Base-by-base conservation (phyloP, 805 yeast species). In the Wickerhamomyces bovis region DNA sequence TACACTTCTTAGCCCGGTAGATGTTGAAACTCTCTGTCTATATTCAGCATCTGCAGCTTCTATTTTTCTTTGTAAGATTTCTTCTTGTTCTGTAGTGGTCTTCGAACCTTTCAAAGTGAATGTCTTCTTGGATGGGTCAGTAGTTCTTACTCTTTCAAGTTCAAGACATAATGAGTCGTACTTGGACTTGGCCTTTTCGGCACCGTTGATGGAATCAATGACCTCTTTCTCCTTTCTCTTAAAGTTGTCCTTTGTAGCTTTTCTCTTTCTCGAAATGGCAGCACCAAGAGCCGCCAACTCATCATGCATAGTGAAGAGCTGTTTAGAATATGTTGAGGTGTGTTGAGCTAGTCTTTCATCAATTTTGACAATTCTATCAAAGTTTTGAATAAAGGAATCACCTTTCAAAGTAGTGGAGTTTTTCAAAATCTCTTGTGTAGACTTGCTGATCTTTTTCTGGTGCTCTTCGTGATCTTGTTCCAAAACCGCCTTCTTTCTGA, bases 21-120 rank as follows among this genome's bases (percentile, higher is more conserved):
- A 85, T 2, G 78, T 68, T 38, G 81, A 76, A 6, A 89, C 95
- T 58, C 78, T 85, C 57, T 77, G 80, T 62, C 83, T 81, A 68
- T 89, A 94, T 52, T 94, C 99, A 45, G 78, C 75, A 64, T 94
- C 97, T 0, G 97, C 95, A 45, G 72, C 67, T 53, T 84, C 87
- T 41, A 94, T 87, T 61, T 92, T 90, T 45, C 82, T 70, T 50
- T 77, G 80, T 18, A 92, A 70, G 43, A 90, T 96, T 61, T 92
- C 98, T 61, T 94, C 98, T 67, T 92, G 97, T 42, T 76, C 78
- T 44, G 83, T 84, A 1, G 85, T 80, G 0, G 89, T 81, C 54
- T 83, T 84, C 38, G 87, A 78, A 49, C 85, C 84, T 61, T 87
- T 87, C 61, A 94, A 75, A 2, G 92, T 80, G 44, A 90, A 81